phyloP scores from a whole-genome alignment of 495 filamentous ascomycete species.

The Hypoxylon intermedium region DNA sequence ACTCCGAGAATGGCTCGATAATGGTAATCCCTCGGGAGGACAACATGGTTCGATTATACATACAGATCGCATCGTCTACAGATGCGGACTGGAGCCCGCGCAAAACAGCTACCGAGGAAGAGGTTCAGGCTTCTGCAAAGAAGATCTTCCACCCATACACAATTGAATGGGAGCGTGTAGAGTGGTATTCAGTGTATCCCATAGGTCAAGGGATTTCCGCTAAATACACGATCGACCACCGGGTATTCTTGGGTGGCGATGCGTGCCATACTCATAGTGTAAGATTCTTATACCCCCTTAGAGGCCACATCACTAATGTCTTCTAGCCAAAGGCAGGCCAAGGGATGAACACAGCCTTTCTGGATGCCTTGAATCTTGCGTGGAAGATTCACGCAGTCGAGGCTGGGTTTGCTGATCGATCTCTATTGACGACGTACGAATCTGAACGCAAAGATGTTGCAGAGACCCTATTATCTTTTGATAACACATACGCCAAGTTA shows the following conservation, averaged over 20 bases:
- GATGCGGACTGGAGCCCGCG: constrained; percentile 67
- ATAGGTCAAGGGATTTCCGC: constrained; percentile 77
- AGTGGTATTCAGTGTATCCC: constrained; percentile 74
- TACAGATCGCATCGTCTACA: constrained; percentile 73
- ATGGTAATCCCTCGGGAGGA: constrained; percentile 79
- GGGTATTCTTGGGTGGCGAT: constrained; percentile 81
- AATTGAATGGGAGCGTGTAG: constrained; percentile 72
- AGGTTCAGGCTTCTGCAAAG: constrained; percentile 70
- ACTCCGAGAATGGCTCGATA: constrained; percentile 71
- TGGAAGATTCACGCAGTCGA: constrained; percentile 84
- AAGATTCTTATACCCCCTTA: constrained; percentile 33
- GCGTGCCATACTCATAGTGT: constrained; percentile 83
- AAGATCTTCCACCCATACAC: constrained; percentile 71
- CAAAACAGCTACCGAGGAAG: constrained; percentile 67
- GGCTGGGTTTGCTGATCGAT: constrained; percentile 62
- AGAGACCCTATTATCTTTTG: constrained; percentile 74
- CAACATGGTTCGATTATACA: constrained; percentile 77
- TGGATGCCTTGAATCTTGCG: constrained; percentile 80
- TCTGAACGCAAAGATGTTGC: constrained; percentile 73
- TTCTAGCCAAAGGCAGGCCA: constrained; percentile 76
- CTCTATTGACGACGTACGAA: constrained; percentile 74
- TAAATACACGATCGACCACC: constrained; percentile 68
- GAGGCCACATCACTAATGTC: background rate
- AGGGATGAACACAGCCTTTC: constrained; percentile 85
- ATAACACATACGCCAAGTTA: constrained; percentile 72